Percentiles rank a stretch among this genome's conserved stretches.
These are phyloP conservation scores for Omphalea diandra DNA, from an alignment of 441 rosid genomes.

Conservation along the genomic window DNA sequence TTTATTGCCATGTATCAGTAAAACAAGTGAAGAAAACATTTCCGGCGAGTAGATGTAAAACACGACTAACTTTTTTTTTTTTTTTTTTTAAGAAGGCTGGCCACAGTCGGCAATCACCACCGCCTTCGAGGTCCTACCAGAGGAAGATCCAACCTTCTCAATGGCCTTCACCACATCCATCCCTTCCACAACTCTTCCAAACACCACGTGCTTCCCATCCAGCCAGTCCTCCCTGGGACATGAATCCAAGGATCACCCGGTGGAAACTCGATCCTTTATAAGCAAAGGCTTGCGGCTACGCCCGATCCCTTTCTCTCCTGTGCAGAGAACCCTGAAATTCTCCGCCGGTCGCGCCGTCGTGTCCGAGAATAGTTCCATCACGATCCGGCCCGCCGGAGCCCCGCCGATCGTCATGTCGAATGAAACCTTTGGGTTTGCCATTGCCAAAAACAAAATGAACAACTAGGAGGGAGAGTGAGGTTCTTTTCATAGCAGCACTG, in stretches of 20 bases:
- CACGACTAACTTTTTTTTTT: too few species aligned
- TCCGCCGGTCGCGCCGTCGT: slow-evolving; percentile 60
- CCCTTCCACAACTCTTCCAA: slow-evolving; percentile 45
- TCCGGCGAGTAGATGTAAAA: too few species aligned
- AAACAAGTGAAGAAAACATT: too few species aligned
- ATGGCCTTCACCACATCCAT: slow-evolving; percentile 43
- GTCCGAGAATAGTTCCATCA: slow-evolving; percentile 38
- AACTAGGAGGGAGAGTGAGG: neutral
- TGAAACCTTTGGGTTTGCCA: slow-evolving; percentile 37
- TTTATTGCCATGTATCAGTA: too few species aligned
- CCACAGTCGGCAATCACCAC: slow-evolving; percentile 40
- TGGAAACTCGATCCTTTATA: slow-evolving; percentile 66
- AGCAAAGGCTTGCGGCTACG: slow-evolving; percentile 63
- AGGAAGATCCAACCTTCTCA: slow-evolving; percentile 38
- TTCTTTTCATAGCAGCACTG: slow-evolving; percentile 2
- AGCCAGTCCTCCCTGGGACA: slow-evolving; percentile 69
- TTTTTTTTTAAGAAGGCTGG: slow-evolving; percentile 22
- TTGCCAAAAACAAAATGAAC: neutral
- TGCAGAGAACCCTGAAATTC: slow-evolving; percentile 86
- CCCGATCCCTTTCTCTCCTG: slow-evolving; percentile 72
- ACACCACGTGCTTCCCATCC: slow-evolving; percentile 50
- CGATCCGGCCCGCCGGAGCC: slow-evolving; percentile 33
- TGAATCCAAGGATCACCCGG: slow-evolving; percentile 71
- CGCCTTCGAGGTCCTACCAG: slow-evolving; percentile 27
- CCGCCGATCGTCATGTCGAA: slow-evolving; percentile 40